These are phyloP conservation scores for Dactylellina sp. DNA, from an alignment of 2,329 filamentous ascomycete species.

Conservation along the genomic window DNA sequence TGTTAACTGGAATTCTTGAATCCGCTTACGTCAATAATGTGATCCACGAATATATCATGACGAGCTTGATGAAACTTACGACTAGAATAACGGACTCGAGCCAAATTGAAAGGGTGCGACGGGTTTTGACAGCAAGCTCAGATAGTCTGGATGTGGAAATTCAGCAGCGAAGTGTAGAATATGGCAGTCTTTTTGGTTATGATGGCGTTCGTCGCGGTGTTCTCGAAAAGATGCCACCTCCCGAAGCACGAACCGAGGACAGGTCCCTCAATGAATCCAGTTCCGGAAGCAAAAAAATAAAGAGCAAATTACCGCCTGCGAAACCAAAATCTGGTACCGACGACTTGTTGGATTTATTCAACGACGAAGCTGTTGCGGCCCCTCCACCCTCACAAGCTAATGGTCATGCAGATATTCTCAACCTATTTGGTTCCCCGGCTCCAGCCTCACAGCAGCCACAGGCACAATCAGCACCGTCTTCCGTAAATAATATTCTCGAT, in stretches of 20 bases:
- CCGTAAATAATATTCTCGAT: slow-evolving; percentile 80
- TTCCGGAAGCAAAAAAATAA: slow-evolving; percentile 70
- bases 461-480: slow-evolving; percentile 64
- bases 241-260: slow-evolving; percentile 95
- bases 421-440: slow-evolving; percentile 27
- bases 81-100: slow-evolving; percentile 83
- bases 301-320: slow-evolving; percentile 66
- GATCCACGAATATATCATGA: slow-evolving; percentile 95
- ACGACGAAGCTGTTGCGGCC: slow-evolving; percentile 36
- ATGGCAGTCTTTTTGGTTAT: slow-evolving; percentile 90
- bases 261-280: slow-evolving; percentile 85
- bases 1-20: slow-evolving; percentile 92
- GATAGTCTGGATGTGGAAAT: slow-evolving; percentile 94
- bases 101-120: slow-evolving; percentile 87
- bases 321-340: slow-evolving; percentile 63
- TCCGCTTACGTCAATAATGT: slow-evolving; percentile 93
- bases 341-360: slow-evolving; percentile 61
- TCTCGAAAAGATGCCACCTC: slow-evolving; percentile 96
- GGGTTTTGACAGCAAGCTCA: slow-evolving; percentile 80
- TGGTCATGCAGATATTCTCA: slow-evolving; percentile 67
- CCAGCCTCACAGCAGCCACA: slow-evolving; percentile 58
- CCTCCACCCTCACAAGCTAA: slow-evolving; percentile 68
- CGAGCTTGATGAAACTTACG: slow-evolving; percentile 92
- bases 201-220: slow-evolving; percentile 90
- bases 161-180: slow-evolving; percentile 95